phyloP scores from a whole-genome alignment of 768 basidiomycete genomes.

The Psilocybe subaeruginosa region DNA sequence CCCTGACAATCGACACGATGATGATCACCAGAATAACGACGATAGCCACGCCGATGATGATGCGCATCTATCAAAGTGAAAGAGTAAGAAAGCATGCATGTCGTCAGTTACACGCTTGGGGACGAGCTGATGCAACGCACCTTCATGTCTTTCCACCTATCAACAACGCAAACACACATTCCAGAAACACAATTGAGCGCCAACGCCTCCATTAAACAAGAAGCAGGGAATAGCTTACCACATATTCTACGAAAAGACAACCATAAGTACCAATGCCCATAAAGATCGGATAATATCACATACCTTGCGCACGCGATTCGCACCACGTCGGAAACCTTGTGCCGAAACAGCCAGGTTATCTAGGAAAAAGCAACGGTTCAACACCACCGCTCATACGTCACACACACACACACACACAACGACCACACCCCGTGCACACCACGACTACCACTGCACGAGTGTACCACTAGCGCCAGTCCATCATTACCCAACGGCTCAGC shows the following conservation, averaged over 20 bases:
- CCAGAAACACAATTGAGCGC: slow-evolving; percentile 12
- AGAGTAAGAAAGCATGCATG: background rate
- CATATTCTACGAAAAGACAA: slow-evolving; percentile 65
- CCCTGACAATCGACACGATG: slow-evolving; percentile 92
- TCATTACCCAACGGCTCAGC: background rate
- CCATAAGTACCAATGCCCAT: no score
- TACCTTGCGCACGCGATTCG: slow-evolving; percentile 97
- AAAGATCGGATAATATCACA: slow-evolving; percentile 24
- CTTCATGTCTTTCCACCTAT: slow-evolving; percentile 98
- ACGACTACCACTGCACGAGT: background rate
- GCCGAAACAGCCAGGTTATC: slow-evolving; percentile 97
- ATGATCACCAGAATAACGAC: slow-evolving; percentile 93
- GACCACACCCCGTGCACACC: background rate
- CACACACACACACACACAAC: background rate
- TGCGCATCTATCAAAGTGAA: slow-evolving; percentile 72
- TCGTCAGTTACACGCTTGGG: background rate
- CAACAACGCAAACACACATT: background rate
- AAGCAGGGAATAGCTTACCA: slow-evolving; percentile 59
- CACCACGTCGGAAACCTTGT: slow-evolving; percentile 98
- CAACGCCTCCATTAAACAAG: slow-evolving; percentile 4
- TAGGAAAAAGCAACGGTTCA: slow-evolving; percentile 29
- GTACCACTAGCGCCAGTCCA: background rate
- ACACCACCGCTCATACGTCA: slow-evolving; percentile 10
- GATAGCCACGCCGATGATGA: slow-evolving; percentile 92
- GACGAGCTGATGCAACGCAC: slow-evolving; percentile 38